Evolutionary conservation across 306 rosid genomes (phyloP), one percentile per base, ranked within the genome.

Genomic region (Medicago ruthenica): DNA sequence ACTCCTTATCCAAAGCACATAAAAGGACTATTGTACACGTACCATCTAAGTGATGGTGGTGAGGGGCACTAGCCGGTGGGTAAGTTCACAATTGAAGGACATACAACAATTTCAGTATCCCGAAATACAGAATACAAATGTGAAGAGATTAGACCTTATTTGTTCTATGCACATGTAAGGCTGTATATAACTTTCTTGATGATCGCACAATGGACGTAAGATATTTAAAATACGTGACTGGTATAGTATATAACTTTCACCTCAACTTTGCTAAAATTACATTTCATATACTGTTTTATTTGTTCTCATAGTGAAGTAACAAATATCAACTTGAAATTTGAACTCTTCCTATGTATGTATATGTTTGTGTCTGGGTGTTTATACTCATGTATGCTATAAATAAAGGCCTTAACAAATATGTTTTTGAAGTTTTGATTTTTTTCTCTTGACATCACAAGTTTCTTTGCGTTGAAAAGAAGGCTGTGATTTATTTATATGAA

Each of bases 1-100:
- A 42, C 58, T 68, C 50, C 61, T 27, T 44, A 68, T 61, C 34
- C 14, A 18, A 44, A 42, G 57, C 8, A 48, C 11, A 47, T 21
- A 18, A 50, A 71, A 34, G 17, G 42, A 63, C 7, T 67, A 8
- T 20, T 67, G 24, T 44, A 54, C 41, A n/a, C n/a, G 12, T 58
- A 54, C 42, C 37, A 37, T 59, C 39, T 77, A 44, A 5, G n/a
- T n/a, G n/a, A n/a, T n/a, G n/a, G n/a, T n/a, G n/a, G n/a, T n/a
- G n/a, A n/a, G n/a, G n/a, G n/a, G n/a, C n/a, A n/a, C n/a, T n/a
- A n/a, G n/a, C n/a, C n/a, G n/a, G n/a, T n/a, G n/a, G n/a, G n/a
- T n/a, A n/a, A n/a, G 66, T 27, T 60, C 9, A 44, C 75, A 73
- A 58, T 60, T 58, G 59, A 59, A 67, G 58, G 75, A 34, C 1